These are phyloP conservation scores for Cladosporium sp. DNA, from an alignment of 2,329 filamentous ascomycete species.

Conservation along the genomic window DNA sequence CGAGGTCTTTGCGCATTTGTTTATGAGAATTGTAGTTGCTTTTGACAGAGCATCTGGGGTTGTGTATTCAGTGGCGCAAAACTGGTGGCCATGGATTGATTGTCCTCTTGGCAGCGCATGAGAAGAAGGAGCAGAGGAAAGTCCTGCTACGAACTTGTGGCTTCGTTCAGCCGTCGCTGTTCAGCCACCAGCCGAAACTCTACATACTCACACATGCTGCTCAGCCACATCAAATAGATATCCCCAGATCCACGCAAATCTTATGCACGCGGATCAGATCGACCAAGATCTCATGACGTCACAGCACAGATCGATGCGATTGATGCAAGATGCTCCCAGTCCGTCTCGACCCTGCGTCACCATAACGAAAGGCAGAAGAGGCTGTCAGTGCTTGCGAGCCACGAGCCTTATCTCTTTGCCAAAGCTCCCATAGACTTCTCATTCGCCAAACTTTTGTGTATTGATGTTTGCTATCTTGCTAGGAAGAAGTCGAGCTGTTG, in stretches of 20 bases:
- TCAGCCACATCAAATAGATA: no score
- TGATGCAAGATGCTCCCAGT: neutral
- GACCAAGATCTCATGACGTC: slow-evolving; percentile 3
- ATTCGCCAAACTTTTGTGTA: neutral
- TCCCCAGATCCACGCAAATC: no score
- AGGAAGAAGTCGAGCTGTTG: neutral
- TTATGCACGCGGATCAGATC: no score
- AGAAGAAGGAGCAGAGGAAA: no score
- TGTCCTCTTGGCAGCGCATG: neutral
- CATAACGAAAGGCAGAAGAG: slow-evolving; percentile 1
- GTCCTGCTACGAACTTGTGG: neutral
- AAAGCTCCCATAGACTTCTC: neutral
- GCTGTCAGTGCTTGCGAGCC: neutral
- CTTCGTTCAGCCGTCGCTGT: no score
- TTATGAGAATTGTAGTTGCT: neutral
- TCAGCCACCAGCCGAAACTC: no score
- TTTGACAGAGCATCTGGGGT: no score
- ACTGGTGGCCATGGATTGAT: neutral
- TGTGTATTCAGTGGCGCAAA: no score
- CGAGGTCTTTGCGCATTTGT: neutral
- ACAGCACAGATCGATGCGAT: neutral
- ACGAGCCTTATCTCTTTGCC: neutral
- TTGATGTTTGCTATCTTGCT: slow-evolving; percentile 13
- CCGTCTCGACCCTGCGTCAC: slow-evolving; percentile 9
- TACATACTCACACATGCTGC: no score